Conservation (phyloP, 2,329 filamentous ascomycete genomes). For the Fusarium brevicatenulatum region DNA sequence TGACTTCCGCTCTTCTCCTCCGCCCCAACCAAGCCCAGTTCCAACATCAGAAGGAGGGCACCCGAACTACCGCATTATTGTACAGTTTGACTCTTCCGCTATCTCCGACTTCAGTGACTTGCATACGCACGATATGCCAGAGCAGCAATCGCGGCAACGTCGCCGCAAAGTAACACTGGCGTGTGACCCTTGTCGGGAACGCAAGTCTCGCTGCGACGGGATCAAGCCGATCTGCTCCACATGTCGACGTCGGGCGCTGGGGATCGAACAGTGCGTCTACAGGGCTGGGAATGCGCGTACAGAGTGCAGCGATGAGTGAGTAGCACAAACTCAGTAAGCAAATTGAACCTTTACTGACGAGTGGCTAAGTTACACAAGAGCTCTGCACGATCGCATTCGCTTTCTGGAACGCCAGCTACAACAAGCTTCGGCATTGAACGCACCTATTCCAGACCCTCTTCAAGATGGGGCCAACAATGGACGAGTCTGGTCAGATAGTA, state of each 20-base stretch:
- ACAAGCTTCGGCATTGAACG: background rate
- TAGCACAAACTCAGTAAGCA: background rate
- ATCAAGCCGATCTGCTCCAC: constrained; percentile 4
- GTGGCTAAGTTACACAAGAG: background rate
- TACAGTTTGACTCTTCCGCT: background rate
- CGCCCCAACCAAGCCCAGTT: background rate
- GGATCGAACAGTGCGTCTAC: background rate
- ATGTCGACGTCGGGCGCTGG: background rate
- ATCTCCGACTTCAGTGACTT: background rate
- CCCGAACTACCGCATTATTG: background rate
- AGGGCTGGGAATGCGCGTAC: background rate
- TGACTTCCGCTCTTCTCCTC: background rate
- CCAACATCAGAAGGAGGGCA: background rate
- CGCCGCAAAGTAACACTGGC: background rate
- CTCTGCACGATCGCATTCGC: background rate
- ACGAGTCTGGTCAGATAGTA: background rate
- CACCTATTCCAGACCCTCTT: rapidly evolving
- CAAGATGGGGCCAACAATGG: background rate
- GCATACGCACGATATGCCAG: background rate
- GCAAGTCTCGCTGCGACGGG: constrained; percentile 3
- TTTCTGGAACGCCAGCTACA: background rate
- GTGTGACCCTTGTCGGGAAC: constrained; percentile 1
- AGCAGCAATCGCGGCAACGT: background rate
- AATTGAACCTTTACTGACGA: background rate
- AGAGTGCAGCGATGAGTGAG: background rate